Conservation (phyloP, 768 basidiomycete species). For the Chlorophyllum brunneum region DNA sequence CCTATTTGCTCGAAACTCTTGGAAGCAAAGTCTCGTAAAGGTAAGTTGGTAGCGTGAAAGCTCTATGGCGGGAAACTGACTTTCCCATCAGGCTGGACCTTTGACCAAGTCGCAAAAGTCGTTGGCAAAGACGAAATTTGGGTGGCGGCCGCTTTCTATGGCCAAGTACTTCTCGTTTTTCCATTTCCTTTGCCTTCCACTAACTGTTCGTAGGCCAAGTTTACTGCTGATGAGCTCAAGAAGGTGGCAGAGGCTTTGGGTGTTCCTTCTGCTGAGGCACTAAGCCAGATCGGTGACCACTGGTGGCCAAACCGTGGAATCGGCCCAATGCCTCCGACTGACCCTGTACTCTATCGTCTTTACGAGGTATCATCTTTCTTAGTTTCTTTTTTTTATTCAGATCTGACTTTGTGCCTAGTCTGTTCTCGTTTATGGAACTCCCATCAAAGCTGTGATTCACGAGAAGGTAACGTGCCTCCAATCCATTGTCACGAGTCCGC, state of each 20-base stretch:
- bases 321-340: conserved; percentile 68
- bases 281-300: conserved; percentile 49
- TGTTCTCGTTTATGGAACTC: conserved; percentile 72
- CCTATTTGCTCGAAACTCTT: conserved; percentile 47
- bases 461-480: conserved; percentile 54
- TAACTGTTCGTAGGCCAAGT: conserved; percentile 54
- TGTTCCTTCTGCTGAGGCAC: conserved; percentile 33
- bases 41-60: conserved; percentile 24
- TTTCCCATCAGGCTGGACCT: conserved; percentile 49
- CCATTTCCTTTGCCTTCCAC: background rate
- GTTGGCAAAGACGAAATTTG: conserved; percentile 77
- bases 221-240: conserved; percentile 53
- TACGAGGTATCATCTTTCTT: conserved; percentile 57
- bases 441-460: conserved; percentile 80
- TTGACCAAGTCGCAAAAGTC: conserved; percentile 61
- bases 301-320: conserved; percentile 78
- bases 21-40: conserved; percentile 66
- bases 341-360: conserved; percentile 78
- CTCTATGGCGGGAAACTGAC: background rate
- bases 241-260: conserved; percentile 49
- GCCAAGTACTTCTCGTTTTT: conserved; percentile 46
- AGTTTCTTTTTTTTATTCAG: background rate
- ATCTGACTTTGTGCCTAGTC: conserved; percentile 44
- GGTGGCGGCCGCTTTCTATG: conserved; percentile 81
- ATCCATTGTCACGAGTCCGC: background rate